Conservation (phyloP, 768 basidiomycete genomes). For the Tricholoma flavovirens region DNA sequence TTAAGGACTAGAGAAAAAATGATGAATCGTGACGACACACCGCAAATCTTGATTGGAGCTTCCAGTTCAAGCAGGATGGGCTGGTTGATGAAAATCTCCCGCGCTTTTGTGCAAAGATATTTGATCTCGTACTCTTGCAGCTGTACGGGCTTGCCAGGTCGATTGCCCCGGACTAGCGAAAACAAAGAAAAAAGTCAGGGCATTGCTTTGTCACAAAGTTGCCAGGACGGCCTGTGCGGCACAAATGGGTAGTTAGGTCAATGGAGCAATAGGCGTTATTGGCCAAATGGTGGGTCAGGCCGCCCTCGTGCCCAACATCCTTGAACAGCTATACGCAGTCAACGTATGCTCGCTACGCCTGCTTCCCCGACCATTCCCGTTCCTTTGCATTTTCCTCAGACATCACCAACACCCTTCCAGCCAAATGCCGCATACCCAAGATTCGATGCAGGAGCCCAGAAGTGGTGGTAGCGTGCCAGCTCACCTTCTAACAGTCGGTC, state of each 20-base stretch:
- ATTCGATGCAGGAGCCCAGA: neutral
- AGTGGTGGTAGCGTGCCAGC: slow-evolving; percentile 24
- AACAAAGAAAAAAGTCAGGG: slow-evolving; percentile 16
- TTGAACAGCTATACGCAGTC: neutral
- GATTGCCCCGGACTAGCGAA: slow-evolving; percentile 85
- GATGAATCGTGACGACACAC: slow-evolving; percentile 42
- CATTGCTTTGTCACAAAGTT: slow-evolving; percentile 7
- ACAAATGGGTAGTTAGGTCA: neutral
- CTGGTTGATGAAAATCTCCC: slow-evolving; percentile 99
- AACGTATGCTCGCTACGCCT: neutral
- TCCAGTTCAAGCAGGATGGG: slow-evolving; percentile 97
- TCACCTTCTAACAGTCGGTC: slow-evolving; percentile 96
- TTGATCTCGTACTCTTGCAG: slow-evolving; percentile 99
- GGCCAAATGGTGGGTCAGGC: neutral
- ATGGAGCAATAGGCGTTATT: neutral
- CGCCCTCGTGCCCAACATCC: neutral
- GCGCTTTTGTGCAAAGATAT: slow-evolving; percentile 95
- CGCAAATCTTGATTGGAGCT: slow-evolving; percentile 99
- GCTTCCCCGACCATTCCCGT: neutral
- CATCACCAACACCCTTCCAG: neutral
- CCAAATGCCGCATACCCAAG: neutral
- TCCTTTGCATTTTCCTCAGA: neutral
- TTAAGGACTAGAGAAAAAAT: slow-evolving; percentile 15
- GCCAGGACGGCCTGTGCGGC: neutral
- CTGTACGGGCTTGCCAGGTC: slow-evolving; percentile 97